phyloP scores from a whole-genome alignment of 306 rosid species.

The Canavalia ensiformis region DNA sequence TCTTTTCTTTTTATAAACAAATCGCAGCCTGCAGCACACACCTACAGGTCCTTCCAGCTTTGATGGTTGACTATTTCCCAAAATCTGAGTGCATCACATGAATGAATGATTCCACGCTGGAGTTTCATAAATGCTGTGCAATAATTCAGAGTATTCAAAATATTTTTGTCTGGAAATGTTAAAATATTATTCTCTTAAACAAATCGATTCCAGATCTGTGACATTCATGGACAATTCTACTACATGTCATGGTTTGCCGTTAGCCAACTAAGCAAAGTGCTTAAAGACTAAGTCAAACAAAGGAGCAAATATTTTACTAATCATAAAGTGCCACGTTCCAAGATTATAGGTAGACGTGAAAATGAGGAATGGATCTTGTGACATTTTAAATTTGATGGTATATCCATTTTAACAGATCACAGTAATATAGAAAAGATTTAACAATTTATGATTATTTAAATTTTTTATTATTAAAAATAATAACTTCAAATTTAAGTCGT shows the following conservation, averaged over 20 bases:
- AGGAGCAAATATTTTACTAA: conserved; percentile 11
- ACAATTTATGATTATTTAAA: too few relatives aligned
- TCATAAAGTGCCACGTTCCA: conserved; percentile 40
- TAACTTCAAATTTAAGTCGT: too few relatives aligned
- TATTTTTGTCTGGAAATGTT: conserved; percentile 3
- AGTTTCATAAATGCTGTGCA: conserved; percentile 26
- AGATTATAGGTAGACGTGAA: not conserved
- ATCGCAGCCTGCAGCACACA: not conserved
- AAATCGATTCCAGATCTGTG: conserved; percentile 11
- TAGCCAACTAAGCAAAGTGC: conserved; percentile 41
- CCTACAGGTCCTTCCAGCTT: conserved; percentile 36
- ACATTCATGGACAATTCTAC: conserved; percentile 11
- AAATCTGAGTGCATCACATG: conserved; percentile 31
- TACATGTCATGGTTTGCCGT: conserved; percentile 43
- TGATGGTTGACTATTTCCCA: conserved; percentile 42
- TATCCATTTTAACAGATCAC: too few relatives aligned
- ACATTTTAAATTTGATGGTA: too few relatives aligned
- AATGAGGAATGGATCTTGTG: too few relatives aligned
- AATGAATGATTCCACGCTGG: conserved; percentile 24
- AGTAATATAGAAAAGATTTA: too few relatives aligned
- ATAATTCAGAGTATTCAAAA: conserved; percentile 12
- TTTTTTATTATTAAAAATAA: too few relatives aligned
- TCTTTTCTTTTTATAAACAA: not conserved
- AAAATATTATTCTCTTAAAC: conserved; percentile 10
- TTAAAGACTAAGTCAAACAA: conserved; percentile 34